phyloP scores from a whole-genome alignment of 352 stramenopile genomes.

The Thraustochytrium sp. region DNA sequence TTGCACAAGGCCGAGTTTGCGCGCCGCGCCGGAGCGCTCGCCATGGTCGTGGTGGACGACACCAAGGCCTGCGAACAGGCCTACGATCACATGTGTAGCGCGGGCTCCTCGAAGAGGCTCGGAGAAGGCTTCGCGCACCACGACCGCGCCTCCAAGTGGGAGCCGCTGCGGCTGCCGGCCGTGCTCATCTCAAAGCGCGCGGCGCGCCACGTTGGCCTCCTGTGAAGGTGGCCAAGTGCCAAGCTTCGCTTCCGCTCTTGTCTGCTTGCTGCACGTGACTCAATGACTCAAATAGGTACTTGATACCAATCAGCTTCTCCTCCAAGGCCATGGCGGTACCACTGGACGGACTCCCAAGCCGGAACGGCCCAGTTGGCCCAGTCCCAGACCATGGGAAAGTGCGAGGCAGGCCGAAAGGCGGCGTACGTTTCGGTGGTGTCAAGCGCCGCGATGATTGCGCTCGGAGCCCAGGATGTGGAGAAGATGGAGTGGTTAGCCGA shows the following conservation, averaged over 20 bases:
- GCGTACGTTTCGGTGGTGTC: constrained; percentile 45
- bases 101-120: background rate
- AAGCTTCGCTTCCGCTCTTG: too few species aligned
- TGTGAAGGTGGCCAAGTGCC: too few species aligned
- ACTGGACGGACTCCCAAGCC: constrained; percentile 42
- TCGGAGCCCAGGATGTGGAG: constrained; percentile 52
- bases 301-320: too few species aligned
- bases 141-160: background rate
- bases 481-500: constrained; percentile 52
- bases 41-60: background rate
- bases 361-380: constrained; percentile 53
- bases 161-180: background rate
- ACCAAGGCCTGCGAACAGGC: background rate
- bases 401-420: background rate
- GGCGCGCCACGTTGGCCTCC: too few species aligned
- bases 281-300: too few species aligned
- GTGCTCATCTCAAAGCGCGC: background rate
- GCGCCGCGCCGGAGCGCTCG: background rate
- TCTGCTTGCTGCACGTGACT: too few species aligned
- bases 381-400: constrained; percentile 60
- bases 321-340: too few species aligned
- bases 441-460: background rate
- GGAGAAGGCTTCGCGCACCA: background rate
- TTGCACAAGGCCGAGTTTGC: background rate
- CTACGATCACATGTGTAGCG: background rate